These are phyloP conservation scores for Penicillium fimorum DNA, from an alignment of 495 filamentous ascomycete species.

Conservation along the genomic window DNA sequence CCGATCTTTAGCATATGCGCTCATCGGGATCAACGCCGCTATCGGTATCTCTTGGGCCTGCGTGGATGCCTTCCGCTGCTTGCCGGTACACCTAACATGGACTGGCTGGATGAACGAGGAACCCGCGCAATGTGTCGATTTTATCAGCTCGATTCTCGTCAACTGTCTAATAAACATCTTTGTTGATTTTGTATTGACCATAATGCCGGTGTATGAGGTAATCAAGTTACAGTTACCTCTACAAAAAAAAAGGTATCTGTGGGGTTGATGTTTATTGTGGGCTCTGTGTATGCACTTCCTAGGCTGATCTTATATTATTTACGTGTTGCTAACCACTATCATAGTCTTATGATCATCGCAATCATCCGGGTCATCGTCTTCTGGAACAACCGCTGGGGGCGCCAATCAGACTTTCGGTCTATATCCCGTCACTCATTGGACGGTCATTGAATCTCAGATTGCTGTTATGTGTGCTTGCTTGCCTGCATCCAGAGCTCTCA, in stretches of 20 bases:
- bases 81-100: constrained; percentile 37
- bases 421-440: constrained; percentile 32
- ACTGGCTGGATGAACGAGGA: constrained; percentile 26
- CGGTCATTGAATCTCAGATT: constrained; percentile 34
- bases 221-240: constrained; percentile 29
- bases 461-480: constrained; percentile 34
- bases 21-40: constrained; percentile 33
- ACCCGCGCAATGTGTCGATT: constrained; percentile 28
- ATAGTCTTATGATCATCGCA: constrained; percentile 27
- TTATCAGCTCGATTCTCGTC: constrained; percentile 26
- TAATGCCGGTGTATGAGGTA: constrained; percentile 35
- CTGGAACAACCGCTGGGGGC: constrained; percentile 27
- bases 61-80: constrained; percentile 34
- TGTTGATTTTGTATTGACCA: constrained; percentile 30
- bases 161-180: constrained; percentile 34
- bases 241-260: constrained; percentile 36
- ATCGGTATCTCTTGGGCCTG: constrained; percentile 34
- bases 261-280: constrained; percentile 33
- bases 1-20: constrained; percentile 29
- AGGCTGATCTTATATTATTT: not conserved
- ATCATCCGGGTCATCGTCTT: constrained; percentile 34
- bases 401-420: constrained; percentile 29
- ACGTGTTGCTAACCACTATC: not conserved
- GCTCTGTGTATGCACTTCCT: constrained; percentile 25
- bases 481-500: constrained; percentile 21